Conservation (phyloP, 1,139 yeast genomes). For the Hyphopichia fennica region DNA sequence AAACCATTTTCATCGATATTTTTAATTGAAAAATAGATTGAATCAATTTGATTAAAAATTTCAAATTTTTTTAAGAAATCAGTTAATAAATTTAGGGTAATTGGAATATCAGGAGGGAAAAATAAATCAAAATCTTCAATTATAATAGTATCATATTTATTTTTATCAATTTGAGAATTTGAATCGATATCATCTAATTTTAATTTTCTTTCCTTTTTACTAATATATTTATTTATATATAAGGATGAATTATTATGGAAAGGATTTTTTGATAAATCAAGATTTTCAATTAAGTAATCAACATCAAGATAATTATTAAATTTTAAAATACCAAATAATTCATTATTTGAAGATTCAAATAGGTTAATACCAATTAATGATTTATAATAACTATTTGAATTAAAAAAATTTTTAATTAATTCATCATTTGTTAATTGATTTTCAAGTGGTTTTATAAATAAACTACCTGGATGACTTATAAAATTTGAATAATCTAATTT, state of each 20-base stretch:
- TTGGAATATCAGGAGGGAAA: constrained; percentile 16
- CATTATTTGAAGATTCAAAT: constrained; percentile 18
- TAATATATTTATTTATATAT: constrained; percentile 29
- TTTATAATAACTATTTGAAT: constrained; percentile 22
- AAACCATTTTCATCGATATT: constrained; percentile 13
- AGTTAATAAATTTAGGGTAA: constrained; percentile 17
- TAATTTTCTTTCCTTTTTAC: constrained; percentile 24
- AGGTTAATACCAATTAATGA: constrained; percentile 30
- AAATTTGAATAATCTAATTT: constrained; percentile 38
- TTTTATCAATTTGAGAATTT: constrained; percentile 13
- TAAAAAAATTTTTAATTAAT: constrained; percentile 20
- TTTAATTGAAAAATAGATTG: constrained; percentile 43
- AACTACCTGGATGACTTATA: constrained; percentile 64
- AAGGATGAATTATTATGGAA: constrained; percentile 29
- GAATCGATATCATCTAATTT: constrained; percentile 7
- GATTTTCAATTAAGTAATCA: constrained; percentile 25
- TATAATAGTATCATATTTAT: constrained; percentile 38
- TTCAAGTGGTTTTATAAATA: constrained; percentile 53
- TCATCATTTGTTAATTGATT: constrained; percentile 14
- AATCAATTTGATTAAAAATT: constrained; percentile 41
- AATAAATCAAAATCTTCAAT: constrained; percentile 44
- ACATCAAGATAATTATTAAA: constrained; percentile 40
- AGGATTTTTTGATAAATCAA: constrained; percentile 24
- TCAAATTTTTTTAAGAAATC: constrained; percentile 31
- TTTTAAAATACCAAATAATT: constrained; percentile 35